phyloP scores from a whole-genome alignment of 768 basidiomycete species.

The Coprinopsis strossmayeri region DNA sequence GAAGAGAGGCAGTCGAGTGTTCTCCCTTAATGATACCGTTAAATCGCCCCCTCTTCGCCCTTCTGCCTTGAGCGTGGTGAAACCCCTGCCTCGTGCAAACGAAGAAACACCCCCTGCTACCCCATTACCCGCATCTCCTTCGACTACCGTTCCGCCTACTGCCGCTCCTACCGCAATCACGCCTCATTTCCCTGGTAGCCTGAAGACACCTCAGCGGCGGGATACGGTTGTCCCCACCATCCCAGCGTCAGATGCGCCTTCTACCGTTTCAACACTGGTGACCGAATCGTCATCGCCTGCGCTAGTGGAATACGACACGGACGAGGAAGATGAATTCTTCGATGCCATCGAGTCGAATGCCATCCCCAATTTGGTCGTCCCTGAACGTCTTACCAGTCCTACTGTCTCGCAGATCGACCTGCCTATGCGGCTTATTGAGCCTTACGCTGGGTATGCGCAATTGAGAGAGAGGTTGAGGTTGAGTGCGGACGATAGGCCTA shows the following conservation, averaged over 20 bases:
- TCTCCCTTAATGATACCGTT: conserved; percentile 27
- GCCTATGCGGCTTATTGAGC: conserved; percentile 20
- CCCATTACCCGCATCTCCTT: neutral
- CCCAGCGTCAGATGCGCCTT: neutral
- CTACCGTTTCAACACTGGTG: conserved; percentile 17
- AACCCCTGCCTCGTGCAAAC: conserved; percentile 7
- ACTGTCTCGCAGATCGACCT: conserved; percentile 19
- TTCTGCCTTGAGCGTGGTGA: conserved; percentile 12
- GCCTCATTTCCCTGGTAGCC: conserved; percentile 2
- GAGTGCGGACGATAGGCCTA: conserved; percentile 68
- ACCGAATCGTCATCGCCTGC: no score
- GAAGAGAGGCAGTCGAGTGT: conserved; percentile 53
- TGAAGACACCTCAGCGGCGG: conserved; percentile 7
- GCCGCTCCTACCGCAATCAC: neutral
- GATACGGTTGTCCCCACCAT: conserved; percentile 12
- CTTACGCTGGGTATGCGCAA: conserved; percentile 65
- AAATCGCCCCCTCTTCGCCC: conserved; percentile 16
- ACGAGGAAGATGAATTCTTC: conserved; percentile 95
- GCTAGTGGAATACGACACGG: conserved; percentile 49
- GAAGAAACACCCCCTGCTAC: conserved; percentile 12
- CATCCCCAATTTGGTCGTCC: conserved; percentile 69
- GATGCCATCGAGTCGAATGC: conserved; percentile 88
- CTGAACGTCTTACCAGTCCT: conserved; percentile 51
- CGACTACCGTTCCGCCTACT: neutral
- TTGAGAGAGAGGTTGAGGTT: conserved; percentile 58